These are phyloP conservation scores for Colletotrichum incanum DNA, from an alignment of 2,329 filamentous ascomycete species.

Conservation along the genomic window DNA sequence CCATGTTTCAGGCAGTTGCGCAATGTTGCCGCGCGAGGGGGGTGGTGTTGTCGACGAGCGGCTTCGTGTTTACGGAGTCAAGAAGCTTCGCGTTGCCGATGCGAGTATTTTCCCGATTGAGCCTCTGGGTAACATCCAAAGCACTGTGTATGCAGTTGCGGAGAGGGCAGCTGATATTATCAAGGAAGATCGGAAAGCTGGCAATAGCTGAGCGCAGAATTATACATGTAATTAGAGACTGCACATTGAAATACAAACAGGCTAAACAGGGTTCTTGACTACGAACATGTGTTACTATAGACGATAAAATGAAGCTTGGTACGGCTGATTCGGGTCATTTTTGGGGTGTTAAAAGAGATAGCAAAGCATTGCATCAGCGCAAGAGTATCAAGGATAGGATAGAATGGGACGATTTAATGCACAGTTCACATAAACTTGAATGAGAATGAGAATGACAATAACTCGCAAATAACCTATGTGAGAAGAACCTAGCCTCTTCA, in stretches of 20 bases:
- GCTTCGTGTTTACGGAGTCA: slow-evolving; percentile 60
- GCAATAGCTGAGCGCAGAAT: background rate
- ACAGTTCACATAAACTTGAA: no score
- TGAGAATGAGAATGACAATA: no score
- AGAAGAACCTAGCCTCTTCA: no score
- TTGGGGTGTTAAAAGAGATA: no score
- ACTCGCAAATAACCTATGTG: no score
- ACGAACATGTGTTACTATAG: background rate
- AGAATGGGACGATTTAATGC: no score
- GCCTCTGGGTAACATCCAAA: slow-evolving; percentile 54
- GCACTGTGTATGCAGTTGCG: slow-evolving; percentile 49
- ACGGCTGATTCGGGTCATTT: no score
- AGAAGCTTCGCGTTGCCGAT: slow-evolving; percentile 62
- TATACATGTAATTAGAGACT: background rate
- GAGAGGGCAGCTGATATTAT: slow-evolving; percentile 60
- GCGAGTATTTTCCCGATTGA: slow-evolving; percentile 62
- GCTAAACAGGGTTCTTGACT: background rate
- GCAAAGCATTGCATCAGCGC: no score
- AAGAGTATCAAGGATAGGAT: no score
- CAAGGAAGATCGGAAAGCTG: slow-evolving; percentile 45
- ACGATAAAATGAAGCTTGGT: background rate
- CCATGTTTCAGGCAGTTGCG: slow-evolving; percentile 64
- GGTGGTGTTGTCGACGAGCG: slow-evolving; percentile 63
- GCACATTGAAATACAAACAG: background rate
- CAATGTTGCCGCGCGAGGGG: slow-evolving; percentile 62